A percentile compares a stretch with the other conserved stretches of the same genome.
phyloP scores from a whole-genome alignment of 805 yeast genomes.

The Yueomyces sp. region DNA sequence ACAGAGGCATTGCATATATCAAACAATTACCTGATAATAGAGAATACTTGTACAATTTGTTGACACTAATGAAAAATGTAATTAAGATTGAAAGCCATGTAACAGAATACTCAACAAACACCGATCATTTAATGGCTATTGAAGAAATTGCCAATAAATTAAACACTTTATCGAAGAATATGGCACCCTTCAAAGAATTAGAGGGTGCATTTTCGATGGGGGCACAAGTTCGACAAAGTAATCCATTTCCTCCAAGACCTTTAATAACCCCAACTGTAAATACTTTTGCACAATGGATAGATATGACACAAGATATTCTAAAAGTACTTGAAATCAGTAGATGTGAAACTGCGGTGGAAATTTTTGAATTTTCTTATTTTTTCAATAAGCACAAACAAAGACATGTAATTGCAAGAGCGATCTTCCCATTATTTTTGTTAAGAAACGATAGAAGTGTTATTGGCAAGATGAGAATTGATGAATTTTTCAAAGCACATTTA shows the following conservation, averaged over 20 bases:
- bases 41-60: slow-evolving; percentile 4
- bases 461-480: slow-evolving; percentile 33
- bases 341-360: slow-evolving; percentile 20
- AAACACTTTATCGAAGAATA: background rate
- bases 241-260: slow-evolving; percentile 32
- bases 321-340: slow-evolving; percentile 23
- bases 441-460: slow-evolving; percentile 48
- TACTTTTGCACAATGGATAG: slow-evolving; percentile 16
- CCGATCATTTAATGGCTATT: slow-evolving; percentile 6
- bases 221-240: slow-evolving; percentile 34
- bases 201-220: slow-evolving; percentile 32
- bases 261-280: slow-evolving; percentile 20
- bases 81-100: slow-evolving; percentile 16
- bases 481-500: slow-evolving; percentile 30
- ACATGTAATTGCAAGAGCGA: slow-evolving; percentile 42
- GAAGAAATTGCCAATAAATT: slow-evolving; percentile 3
- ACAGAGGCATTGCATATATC: slow-evolving; percentile 20
- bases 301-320: slow-evolving; percentile 27
- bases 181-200: slow-evolving; percentile 3
- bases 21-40: background rate
- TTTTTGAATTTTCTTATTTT: slow-evolving; percentile 21
- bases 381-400: slow-evolving; percentile 24
- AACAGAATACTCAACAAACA: slow-evolving; percentile 5
- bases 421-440: slow-evolving; percentile 47
- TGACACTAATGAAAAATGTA: slow-evolving; percentile 21